These are phyloP conservation scores for Candida tammaniensis DNA, from an alignment of 805 yeast species.

Conservation along the genomic window DNA sequence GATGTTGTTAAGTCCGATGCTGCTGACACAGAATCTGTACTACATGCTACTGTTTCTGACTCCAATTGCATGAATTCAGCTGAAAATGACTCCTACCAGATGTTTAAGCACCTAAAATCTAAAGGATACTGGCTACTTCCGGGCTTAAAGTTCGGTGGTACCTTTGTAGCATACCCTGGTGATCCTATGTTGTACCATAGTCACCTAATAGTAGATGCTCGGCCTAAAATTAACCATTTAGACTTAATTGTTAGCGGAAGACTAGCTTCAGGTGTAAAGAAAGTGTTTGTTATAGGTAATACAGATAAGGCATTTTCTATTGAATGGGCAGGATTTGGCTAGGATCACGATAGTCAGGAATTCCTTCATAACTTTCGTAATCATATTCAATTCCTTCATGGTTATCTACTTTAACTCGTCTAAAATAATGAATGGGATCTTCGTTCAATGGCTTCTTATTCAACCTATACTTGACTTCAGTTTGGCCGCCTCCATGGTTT, in stretches of 20 bases:
- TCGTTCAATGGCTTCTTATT: slow-evolving; percentile 19
- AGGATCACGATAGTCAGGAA: no score
- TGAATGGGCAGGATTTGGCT: slow-evolving; percentile 98
- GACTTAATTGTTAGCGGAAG: slow-evolving; percentile 81
- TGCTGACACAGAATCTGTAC: background rate
- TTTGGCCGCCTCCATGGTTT: slow-evolving; percentile 27
- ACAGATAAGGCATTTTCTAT: slow-evolving; percentile 50
- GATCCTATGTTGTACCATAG: slow-evolving; percentile 91
- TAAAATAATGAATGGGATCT: slow-evolving; percentile 17
- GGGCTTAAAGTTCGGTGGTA: slow-evolving; percentile 89
- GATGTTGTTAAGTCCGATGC: no score
- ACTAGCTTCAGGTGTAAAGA: slow-evolving; percentile 88
- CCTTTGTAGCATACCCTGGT: slow-evolving; percentile 88
- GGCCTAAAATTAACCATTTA: slow-evolving; percentile 36
- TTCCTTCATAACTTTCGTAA: slow-evolving; percentile 12
- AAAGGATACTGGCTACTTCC: slow-evolving; percentile 64
- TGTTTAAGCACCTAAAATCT: slow-evolving; percentile 26
- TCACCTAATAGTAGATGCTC: slow-evolving; percentile 61
- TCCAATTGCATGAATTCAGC: no score
- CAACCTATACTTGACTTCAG: slow-evolving; percentile 30
- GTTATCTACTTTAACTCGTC: slow-evolving; percentile 32
- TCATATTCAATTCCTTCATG: slow-evolving; percentile 13
- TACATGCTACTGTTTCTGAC: slow-evolving; percentile 5
- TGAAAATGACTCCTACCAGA: no score
- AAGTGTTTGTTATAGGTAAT: slow-evolving; percentile 65